Base-by-base conservation (phyloP, 1,284 basidiomycete genomes). In the Butyriboletus appendiculatus region DNA sequence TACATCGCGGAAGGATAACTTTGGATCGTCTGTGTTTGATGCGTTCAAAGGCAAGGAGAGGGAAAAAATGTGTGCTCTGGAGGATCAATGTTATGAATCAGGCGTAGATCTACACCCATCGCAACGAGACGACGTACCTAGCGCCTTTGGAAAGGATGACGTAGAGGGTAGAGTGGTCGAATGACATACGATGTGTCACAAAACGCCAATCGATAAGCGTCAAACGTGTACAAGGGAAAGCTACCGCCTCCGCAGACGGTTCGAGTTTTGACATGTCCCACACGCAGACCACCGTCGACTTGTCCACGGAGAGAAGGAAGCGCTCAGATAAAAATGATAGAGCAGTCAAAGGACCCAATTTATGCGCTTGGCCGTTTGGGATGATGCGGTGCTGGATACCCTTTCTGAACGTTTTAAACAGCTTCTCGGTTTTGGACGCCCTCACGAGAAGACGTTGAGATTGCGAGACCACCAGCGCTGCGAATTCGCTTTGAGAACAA, bases 261-360 rank as follows among this genome's bases (percentile, higher is more conserved):
- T 16, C n/a, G 1, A 45, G 9, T 22, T 49, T 52, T 5, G 30
- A 28, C 0, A 40, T 28, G 32, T 58, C 53, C 60, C 64, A 64
- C 16, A 64, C 41, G 18, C 45, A 42, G n/a, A 58, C 45, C 10
- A 43, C 34, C n/a, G 52, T 50, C 28, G 39, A 43, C 8, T 42
- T 12, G 33, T 55, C 53, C 42, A 41, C 65, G 14, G 60, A 60
- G 39, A 64, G 52, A 12, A 66, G 16, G 44, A 54, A 58, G 3
- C 51, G 58, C 11, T 62, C 64, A 1, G 55, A 54, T n/a, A 64
- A 38, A 30, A 65, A 65, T 1, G 41, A 34, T 15, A 63, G 41
- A 0, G 32, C 43, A 1, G 2, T 2, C 39, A 50, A 15, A 32
- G 14, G 34, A 6, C 37, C 16, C 34, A 5, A 22, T 26, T 22